Evolutionary conservation across 2,329 filamentous ascomycete species (phyloP).

Genomic region (Drechslerella dactyloides): DNA sequence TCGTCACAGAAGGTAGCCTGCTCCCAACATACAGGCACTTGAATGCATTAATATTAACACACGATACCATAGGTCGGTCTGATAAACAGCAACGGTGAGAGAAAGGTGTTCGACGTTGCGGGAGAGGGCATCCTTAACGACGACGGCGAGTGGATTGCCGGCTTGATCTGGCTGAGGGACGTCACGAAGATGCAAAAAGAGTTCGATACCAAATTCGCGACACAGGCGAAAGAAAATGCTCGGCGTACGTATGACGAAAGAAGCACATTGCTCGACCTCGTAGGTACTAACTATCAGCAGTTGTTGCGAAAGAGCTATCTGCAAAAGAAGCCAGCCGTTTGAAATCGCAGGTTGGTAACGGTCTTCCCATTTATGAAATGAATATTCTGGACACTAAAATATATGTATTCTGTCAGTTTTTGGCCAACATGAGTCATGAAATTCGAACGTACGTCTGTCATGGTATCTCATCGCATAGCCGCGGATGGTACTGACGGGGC

Average conservation of each 20-base stretch:
- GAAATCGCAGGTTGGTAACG: conserved; percentile 66
- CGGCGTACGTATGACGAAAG: conserved; percentile 69
- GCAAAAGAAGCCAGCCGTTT: conserved; percentile 80
- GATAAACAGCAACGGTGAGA: conserved; percentile 64
- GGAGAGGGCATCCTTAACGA: conserved; percentile 73
- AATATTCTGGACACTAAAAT: no score
- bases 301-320: conserved; percentile 74
- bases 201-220: conserved; percentile 62
- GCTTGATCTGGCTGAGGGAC: conserved; percentile 74
- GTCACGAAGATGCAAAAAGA: conserved; percentile 73
- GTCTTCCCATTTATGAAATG: no score
- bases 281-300: conserved; percentile 7
- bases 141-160: conserved; percentile 73
- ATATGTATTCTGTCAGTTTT: conserved; percentile 54
- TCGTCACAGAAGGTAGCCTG: conserved; percentile 30
- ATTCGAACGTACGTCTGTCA: conserved; percentile 60
- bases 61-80: conserved; percentile 65
- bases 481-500: not conserved
- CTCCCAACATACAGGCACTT: not conserved
- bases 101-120: conserved; percentile 68
- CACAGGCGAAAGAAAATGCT: conserved; percentile 74
- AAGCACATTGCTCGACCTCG: conserved; percentile 6
- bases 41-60: conserved; percentile 14
- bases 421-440: conserved; percentile 82
- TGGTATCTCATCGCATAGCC: not conserved